A percentile compares a stretch with the other conserved stretches of the same genome.
phyloP scores from a whole-genome alignment of 257 asterid species.

The Mentha longifolia region DNA sequence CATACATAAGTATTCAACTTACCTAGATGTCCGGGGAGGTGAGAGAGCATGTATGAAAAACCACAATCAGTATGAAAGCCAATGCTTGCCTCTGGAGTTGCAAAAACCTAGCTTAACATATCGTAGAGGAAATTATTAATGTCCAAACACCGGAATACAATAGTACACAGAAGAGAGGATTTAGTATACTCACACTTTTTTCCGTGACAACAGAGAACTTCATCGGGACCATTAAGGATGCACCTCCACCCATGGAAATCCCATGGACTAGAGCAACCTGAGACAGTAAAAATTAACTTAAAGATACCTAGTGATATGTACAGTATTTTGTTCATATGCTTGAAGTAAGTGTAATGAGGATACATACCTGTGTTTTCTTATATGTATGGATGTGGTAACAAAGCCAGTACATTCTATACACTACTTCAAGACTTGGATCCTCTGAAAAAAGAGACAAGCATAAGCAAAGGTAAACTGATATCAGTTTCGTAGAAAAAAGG shows the following conservation, averaged over 20 bases:
- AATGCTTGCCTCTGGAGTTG: slow-evolving; percentile 96
- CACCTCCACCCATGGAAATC: slow-evolving; percentile 98
- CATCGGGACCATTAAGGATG: slow-evolving; percentile 90
- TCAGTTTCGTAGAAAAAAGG: slow-evolving; percentile 1
- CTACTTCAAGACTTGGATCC: slow-evolving; percentile 86
- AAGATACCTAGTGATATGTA: neutral
- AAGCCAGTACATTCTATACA: slow-evolving; percentile 94
- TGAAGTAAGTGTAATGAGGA: slow-evolving; percentile 18
- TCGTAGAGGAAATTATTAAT: neutral
- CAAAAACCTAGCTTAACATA: slow-evolving; percentile 62
- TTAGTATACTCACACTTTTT: slow-evolving; percentile 66
- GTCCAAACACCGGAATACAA: neutral
- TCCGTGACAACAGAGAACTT: slow-evolving; percentile 91
- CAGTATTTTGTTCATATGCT: neutral
- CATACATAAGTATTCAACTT: slow-evolving; percentile 25
- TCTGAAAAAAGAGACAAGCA: slow-evolving; percentile 47
- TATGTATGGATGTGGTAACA: slow-evolving; percentile 92
- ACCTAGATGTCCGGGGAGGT: slow-evolving; percentile 87
- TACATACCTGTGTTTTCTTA: slow-evolving; percentile 82
- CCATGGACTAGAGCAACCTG: slow-evolving; percentile 95
- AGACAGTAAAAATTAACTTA: slow-evolving; percentile 16
- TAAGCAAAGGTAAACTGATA: slow-evolving; percentile 21
- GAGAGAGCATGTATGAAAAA: slow-evolving; percentile 83
- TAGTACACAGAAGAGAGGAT: neutral
- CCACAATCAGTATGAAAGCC: slow-evolving; percentile 96